A percentile compares a stretch with the other conserved stretches of the same genome.
These are phyloP conservation scores for Choiromyces venosus DNA, from an alignment of 495 filamentous ascomycete species.

Conservation along the genomic window DNA sequence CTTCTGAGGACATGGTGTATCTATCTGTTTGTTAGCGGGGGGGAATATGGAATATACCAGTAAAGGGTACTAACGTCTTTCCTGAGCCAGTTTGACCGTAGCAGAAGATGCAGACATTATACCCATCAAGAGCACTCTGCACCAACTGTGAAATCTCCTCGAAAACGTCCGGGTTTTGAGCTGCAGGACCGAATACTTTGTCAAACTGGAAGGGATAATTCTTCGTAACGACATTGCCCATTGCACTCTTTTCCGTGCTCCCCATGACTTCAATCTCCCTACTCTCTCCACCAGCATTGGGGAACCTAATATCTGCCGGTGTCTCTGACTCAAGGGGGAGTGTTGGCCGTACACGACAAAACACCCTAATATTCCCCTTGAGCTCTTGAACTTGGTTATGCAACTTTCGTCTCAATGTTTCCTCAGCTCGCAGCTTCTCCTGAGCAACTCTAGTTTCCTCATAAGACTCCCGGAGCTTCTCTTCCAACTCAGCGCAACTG, in stretches of 20 bases:
- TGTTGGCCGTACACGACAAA: conserved; percentile 89
- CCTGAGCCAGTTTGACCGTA: conserved; percentile 97
- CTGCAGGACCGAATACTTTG: conserved; percentile 74
- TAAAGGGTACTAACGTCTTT: conserved; percentile 57
- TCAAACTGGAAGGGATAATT: conserved; percentile 87
- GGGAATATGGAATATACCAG: neutral
- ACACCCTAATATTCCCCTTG: conserved; percentile 98
- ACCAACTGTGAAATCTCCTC: conserved; percentile 96
- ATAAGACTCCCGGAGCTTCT: conserved; percentile 69
- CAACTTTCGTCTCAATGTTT: conserved; percentile 81
- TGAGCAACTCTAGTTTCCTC: conserved; percentile 61
- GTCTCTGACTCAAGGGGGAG: conserved; percentile 51
- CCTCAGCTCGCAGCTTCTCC: conserved; percentile 82
- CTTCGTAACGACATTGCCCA: conserved; percentile 68
- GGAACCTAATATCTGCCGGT: conserved; percentile 67
- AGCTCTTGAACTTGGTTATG: conserved; percentile 98
- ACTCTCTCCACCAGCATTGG: conserved; percentile 67
- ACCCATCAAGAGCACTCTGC: conserved; percentile 91
- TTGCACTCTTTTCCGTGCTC: conserved; percentile 72
- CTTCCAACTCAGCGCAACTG: conserved; percentile 69
- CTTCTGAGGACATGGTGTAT: conserved; percentile 83
- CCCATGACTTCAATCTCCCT: conserved; percentile 81
- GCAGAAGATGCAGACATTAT: conserved; percentile 99
- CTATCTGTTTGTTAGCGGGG: conserved; percentile 17
- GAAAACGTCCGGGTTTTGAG: conserved; percentile 81